phyloP scores from a whole-genome alignment of 352 stramenopile species.

The Peronosclerospora sorghi region DNA sequence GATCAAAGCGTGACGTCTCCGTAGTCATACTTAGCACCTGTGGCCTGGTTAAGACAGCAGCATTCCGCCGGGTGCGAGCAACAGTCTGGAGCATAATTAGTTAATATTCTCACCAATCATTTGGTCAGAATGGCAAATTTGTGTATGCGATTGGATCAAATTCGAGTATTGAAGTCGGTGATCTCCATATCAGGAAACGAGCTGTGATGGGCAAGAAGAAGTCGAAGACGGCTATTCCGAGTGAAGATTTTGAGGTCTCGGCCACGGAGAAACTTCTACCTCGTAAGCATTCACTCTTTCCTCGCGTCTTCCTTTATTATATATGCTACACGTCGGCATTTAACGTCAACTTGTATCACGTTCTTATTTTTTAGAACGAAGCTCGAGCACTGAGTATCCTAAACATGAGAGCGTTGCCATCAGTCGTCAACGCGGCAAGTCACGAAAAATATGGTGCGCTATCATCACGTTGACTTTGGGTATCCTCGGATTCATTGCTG shows the following conservation, averaged over 20 bases:
- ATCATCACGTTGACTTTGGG: conserved; percentile 69
- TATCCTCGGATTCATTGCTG: conserved; percentile 71
- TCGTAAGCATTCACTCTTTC: conserved; percentile 12
- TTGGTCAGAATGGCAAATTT: background rate
- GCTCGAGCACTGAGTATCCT: conserved; percentile 19
- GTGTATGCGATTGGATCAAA: conserved; percentile 14
- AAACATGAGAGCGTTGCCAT: conserved; percentile 28
- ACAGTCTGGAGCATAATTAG: too few species aligned
- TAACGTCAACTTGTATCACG: conserved; percentile 14
- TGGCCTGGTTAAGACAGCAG: background rate
- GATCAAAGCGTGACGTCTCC: conserved; percentile 11
- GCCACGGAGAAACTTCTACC: conserved; percentile 37
- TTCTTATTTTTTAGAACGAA: conserved; percentile 6
- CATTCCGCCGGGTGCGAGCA: background rate
- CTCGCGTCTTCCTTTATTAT: conserved; percentile 1
- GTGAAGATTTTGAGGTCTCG: conserved; percentile 31
- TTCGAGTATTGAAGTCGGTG: conserved; percentile 16
- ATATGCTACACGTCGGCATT: background rate
- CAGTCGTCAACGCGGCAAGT: conserved; percentile 47
- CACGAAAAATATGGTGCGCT: conserved; percentile 67
- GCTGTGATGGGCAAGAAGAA: conserved; percentile 50
- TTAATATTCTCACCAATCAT: conserved; percentile 12
- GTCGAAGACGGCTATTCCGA: conserved; percentile 31
- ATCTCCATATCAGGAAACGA: conserved; percentile 6
- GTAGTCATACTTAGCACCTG: conserved; percentile 2